Conservation (phyloP, 768 basidiomycete genomes). For the Lyophyllum semitale region DNA sequence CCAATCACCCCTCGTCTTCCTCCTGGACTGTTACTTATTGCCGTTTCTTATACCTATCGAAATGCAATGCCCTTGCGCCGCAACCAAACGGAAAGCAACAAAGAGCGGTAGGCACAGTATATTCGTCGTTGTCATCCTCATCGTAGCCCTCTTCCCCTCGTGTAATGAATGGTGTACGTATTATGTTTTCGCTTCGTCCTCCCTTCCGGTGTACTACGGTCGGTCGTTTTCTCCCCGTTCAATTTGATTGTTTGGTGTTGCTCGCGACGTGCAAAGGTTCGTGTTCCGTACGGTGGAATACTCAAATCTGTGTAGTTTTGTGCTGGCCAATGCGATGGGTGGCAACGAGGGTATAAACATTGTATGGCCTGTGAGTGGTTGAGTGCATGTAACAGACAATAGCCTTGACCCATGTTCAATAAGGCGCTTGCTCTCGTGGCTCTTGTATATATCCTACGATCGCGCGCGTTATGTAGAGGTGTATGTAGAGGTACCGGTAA, state of each 20-base stretch:
- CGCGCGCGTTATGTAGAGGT: no score
- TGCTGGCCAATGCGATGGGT: no score
- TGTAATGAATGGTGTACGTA: slow-evolving; percentile 6
- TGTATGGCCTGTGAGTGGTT: not conserved
- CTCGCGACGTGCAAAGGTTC: not conserved
- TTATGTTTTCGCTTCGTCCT: not conserved
- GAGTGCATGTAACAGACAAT: no score
- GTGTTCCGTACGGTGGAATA: not conserved
- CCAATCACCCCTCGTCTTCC: slow-evolving; percentile 10
- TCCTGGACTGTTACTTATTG: slow-evolving; percentile 9
- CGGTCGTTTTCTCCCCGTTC: slow-evolving; percentile 4
- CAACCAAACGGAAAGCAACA: not conserved
- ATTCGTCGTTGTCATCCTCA: not conserved
- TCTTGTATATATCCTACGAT: no score
- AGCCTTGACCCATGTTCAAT: no score
- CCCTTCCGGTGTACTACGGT: slow-evolving; percentile 1
- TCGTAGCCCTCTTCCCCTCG: not conserved
- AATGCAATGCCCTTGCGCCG: not conserved
- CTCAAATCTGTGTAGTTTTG: not conserved
- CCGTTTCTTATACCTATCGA: not conserved
- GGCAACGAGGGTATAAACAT: not conserved
- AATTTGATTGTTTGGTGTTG: slow-evolving; percentile 1
- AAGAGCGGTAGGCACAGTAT: slow-evolving; percentile 12
- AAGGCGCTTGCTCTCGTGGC: no score
- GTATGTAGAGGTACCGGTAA: no score